Conservation (phyloP, 306 rosid species). For the Alnus rubra region DNA sequence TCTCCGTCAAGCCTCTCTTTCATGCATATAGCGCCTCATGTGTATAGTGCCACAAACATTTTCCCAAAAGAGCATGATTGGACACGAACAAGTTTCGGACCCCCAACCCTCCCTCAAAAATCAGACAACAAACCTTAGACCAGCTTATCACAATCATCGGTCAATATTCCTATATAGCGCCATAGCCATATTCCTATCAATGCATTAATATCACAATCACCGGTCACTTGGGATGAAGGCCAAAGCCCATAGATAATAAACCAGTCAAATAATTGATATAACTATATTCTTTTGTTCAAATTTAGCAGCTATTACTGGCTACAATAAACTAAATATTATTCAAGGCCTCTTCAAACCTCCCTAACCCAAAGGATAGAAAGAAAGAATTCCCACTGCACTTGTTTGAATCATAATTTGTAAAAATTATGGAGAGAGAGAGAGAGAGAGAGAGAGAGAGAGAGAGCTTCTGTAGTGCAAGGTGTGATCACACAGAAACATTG, state of each 20-base stretch:
- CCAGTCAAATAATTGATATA: neutral
- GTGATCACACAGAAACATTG: constrained; percentile 6
- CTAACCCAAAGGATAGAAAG: neutral
- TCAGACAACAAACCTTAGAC: no score
- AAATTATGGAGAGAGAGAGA: neutral
- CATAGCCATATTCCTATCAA: neutral
- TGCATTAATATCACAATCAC: neutral
- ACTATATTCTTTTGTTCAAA: constrained; percentile 5
- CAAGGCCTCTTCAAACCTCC: neutral
- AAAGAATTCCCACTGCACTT: neutral
- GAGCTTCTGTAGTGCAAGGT: neutral
- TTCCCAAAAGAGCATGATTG: no score
- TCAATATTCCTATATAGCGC: no score
- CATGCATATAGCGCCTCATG: no score
- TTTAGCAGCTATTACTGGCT: constrained; percentile 4
- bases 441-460: neutral
- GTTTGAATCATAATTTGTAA: neutral
- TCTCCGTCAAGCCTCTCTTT: no score
- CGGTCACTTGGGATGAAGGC: constrained; percentile 16
- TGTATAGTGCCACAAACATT: no score
- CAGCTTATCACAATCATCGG: no score
- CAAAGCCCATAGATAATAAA: constrained; percentile 14
- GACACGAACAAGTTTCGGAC: no score
- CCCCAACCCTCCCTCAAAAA: no score
- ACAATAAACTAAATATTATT: neutral